A percentile compares a stretch with the other conserved stretches of the same genome.
Evolutionary conservation across 192 early-diverging fungal genomes (phyloP).

Genomic region (Coemansia sp.): DNA sequence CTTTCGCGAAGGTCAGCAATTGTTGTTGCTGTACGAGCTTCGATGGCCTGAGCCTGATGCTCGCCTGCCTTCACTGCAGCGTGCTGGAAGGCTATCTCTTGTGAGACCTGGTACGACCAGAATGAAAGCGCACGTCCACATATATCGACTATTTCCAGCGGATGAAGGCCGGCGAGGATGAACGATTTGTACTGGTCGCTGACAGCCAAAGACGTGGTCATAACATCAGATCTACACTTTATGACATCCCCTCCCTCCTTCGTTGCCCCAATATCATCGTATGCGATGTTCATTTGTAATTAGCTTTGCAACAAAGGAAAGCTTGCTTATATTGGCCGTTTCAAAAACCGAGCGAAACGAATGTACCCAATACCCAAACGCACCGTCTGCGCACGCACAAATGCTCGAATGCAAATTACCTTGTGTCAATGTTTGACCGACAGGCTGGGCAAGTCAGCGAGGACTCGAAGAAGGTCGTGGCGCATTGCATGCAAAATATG

Average conservation of each 20-base stretch:
- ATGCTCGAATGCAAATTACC: conserved; percentile 29
- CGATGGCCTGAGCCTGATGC: conserved; percentile 35
- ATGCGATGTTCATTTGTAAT: not conserved
- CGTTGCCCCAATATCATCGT: too few relatives aligned
- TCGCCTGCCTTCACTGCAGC: conserved; percentile 28
- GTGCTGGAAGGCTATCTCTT: conserved; percentile 54
- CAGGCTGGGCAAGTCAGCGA: conserved; percentile 65
- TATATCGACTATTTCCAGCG: conserved; percentile 63
- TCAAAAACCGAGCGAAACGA: not conserved
- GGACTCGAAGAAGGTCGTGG: conserved; percentile 52
- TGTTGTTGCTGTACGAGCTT: conserved; percentile 25
- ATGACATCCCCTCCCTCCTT: not conserved
- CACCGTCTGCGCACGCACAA: not conserved
- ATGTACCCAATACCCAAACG: not conserved
- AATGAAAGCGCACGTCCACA: conserved; percentile 64
- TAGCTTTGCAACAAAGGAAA: not conserved
- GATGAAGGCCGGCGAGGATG: conserved; percentile 66
- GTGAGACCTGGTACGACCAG: conserved; percentile 65
- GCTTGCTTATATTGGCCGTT: not conserved
- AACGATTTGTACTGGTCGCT: conserved; percentile 67
- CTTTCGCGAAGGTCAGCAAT: conserved; percentile 12
- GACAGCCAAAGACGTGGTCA: conserved; percentile 58
- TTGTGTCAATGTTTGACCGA: conserved; percentile 53
- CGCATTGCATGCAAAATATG: conserved; percentile 66
- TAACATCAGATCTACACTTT: conserved; percentile 49